Evolutionary conservation across 2,329 filamentous ascomycete genomes (phyloP).

Genomic region (Colletotrichum brevisporum): DNA sequence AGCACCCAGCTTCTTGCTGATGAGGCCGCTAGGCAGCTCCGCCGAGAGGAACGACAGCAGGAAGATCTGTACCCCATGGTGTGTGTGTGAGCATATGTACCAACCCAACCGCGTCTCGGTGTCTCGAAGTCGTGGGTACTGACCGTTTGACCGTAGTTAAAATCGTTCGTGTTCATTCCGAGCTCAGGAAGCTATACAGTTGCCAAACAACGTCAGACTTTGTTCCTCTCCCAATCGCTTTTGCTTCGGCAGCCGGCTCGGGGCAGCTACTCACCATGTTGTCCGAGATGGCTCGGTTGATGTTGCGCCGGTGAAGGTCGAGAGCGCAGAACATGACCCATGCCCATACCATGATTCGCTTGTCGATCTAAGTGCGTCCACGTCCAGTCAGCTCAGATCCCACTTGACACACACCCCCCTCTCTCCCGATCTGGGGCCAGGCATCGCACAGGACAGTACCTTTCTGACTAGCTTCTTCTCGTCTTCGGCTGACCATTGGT

Average conservation of each 20-base stretch:
- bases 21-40: constrained; percentile 63
- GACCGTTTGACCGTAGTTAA: constrained; percentile 59
- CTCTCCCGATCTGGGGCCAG: too few species aligned
- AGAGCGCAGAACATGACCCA: constrained; percentile 65
- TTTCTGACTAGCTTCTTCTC: constrained; percentile 62
- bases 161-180: constrained; percentile 61
- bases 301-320: constrained; percentile 62
- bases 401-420: background rate
- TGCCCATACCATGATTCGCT: constrained; percentile 52
- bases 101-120: background rate
- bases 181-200: constrained; percentile 51
- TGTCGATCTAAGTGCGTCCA: constrained; percentile 59
- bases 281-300: constrained; percentile 58
- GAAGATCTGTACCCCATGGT: constrained; percentile 52
- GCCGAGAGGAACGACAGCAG: constrained; percentile 60
- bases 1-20: constrained; percentile 66
- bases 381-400: constrained; percentile 33
- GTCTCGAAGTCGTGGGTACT: constrained; percentile 22
- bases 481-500: constrained; percentile 60
- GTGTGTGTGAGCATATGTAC: constrained; percentile 28
- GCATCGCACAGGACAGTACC: constrained; percentile 45
- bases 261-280: constrained; percentile 49
- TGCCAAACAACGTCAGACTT: constrained; percentile 3
- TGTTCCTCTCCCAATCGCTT: background rate
- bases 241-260: background rate